phyloP scores from a whole-genome alignment of 1,284 basidiomycete species.

The Trametes polyzona region DNA sequence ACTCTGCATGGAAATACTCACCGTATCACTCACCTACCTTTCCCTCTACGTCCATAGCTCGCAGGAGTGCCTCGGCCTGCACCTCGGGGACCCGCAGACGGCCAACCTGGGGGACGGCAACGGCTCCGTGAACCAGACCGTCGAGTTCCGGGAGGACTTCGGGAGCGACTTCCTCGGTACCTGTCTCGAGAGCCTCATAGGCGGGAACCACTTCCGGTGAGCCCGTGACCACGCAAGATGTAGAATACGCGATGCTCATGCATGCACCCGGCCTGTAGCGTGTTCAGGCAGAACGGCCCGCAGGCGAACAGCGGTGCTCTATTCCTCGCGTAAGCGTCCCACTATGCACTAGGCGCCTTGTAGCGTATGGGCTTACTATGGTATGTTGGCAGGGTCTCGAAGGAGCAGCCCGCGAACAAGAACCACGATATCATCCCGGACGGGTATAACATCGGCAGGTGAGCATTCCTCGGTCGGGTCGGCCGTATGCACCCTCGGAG shows the following conservation, averaged over 20 bases:
- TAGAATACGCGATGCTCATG: not conserved
- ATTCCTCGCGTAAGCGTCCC: slow-evolving; percentile 60
- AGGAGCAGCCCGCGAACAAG: slow-evolving; percentile 50
- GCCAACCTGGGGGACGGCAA: slow-evolving; percentile 75
- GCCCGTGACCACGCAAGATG: too few relatives aligned
- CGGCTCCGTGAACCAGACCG: slow-evolving; percentile 51
- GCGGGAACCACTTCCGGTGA: slow-evolving; percentile 67
- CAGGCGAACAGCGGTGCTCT: slow-evolving; percentile 58
- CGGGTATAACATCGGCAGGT: slow-evolving; percentile 56
- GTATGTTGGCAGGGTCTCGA: slow-evolving; percentile 47
- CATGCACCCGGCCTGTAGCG: slow-evolving; percentile 42
- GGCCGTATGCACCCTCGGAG: not conserved
- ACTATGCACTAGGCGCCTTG: not conserved
- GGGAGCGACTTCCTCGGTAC: slow-evolving; percentile 57
- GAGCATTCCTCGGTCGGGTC: not conserved
- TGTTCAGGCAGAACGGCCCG: slow-evolving; percentile 73
- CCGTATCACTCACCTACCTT: too few relatives aligned
- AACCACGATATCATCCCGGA: slow-evolving; percentile 52
- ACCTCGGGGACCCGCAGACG: slow-evolving; percentile 59
- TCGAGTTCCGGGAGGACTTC: slow-evolving; percentile 68
- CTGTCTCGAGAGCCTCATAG: slow-evolving; percentile 60
- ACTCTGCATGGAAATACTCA: not conserved
- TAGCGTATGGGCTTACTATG: not conserved
- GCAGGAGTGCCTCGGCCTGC: slow-evolving; percentile 70
- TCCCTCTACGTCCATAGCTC: slow-evolving; percentile 44